Conservation (phyloP, 495 filamentous ascomycete species). For the Talaromyces nanjingensis region DNA sequence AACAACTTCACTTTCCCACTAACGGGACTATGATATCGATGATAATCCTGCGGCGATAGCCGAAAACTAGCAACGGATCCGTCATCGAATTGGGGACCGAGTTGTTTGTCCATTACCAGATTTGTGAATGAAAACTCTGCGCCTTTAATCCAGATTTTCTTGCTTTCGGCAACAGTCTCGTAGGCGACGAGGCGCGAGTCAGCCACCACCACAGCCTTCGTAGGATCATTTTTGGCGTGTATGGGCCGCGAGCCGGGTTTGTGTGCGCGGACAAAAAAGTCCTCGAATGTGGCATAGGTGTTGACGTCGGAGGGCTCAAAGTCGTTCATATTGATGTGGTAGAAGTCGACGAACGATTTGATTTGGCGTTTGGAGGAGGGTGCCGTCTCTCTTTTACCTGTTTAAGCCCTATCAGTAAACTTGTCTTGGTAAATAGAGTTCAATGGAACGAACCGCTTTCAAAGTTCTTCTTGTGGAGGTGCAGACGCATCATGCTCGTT, state of each 20-base stretch:
- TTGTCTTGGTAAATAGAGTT: not conserved
- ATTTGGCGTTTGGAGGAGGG: slow-evolving; percentile 19
- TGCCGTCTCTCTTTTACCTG: slow-evolving; percentile 8
- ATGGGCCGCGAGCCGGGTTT: slow-evolving; percentile 28
- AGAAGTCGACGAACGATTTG: slow-evolving; percentile 28
- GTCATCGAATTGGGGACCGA: slow-evolving; percentile 27
- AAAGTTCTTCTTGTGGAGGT: slow-evolving; percentile 22
- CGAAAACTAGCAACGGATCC: slow-evolving; percentile 36
- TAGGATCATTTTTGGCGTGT: slow-evolving; percentile 22
- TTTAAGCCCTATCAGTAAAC: not conserved
- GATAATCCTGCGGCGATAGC: slow-evolving; percentile 39
- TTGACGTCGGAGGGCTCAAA: slow-evolving; percentile 25
- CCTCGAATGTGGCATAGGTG: slow-evolving; percentile 30
- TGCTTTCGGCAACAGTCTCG: slow-evolving; percentile 25
- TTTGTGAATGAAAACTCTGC: slow-evolving; percentile 32
- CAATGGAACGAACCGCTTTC: not conserved
- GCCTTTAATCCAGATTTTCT: slow-evolving; percentile 41
- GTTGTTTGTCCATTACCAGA: slow-evolving; percentile 25
- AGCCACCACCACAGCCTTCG: slow-evolving; percentile 26
- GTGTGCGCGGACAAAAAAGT: slow-evolving; percentile 41
- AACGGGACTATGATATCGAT: slow-evolving; percentile 42
- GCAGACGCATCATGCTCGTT: slow-evolving; percentile 26
- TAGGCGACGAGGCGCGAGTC: slow-evolving; percentile 35
- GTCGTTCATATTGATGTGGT: slow-evolving; percentile 29
- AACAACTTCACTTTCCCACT: slow-evolving; percentile 24